Conservation (phyloP, 75 land plant species). For the Pseudotsuga menziesii region DNA sequence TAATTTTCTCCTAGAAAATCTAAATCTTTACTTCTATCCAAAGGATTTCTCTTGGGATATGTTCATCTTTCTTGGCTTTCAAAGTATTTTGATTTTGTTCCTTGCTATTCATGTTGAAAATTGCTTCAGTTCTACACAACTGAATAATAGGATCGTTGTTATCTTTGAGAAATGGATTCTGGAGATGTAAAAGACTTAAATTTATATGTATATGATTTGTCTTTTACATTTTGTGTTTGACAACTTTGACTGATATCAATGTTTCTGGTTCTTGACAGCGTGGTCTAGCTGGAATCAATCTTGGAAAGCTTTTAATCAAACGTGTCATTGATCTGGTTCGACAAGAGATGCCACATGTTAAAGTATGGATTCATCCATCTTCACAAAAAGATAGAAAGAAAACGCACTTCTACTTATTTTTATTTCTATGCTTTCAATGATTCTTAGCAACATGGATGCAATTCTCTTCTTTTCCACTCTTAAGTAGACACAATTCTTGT, state of each 20-base stretch:
- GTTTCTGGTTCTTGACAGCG: slow-evolving; percentile 39
- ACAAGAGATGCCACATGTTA: slow-evolving; percentile 75
- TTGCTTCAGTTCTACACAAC: background rate
- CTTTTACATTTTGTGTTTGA: slow-evolving; percentile 5
- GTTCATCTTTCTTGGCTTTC: background rate
- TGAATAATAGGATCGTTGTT: background rate
- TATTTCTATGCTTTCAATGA: background rate
- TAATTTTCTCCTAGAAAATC: too few species aligned
- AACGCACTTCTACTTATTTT: background rate
- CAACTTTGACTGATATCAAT: background rate
- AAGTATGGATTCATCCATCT: slow-evolving; percentile 41
- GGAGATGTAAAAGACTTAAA: background rate
- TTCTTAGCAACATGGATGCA: background rate
- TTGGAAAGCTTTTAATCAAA: slow-evolving; percentile 90
- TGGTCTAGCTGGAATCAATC: slow-evolving; percentile 86
- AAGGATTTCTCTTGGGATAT: background rate
- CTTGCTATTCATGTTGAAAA: background rate
- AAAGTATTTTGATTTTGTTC: background rate
- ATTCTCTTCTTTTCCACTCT: background rate
- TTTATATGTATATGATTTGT: background rate
- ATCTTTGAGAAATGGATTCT: background rate
- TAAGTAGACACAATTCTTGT: background rate
- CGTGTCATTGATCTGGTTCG: slow-evolving; percentile 70
- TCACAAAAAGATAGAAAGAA: background rate
- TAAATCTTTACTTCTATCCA: too few species aligned